phyloP scores from a whole-genome alignment of 164 flowering plant genomes.

The Euptelea pleiosperma region DNA sequence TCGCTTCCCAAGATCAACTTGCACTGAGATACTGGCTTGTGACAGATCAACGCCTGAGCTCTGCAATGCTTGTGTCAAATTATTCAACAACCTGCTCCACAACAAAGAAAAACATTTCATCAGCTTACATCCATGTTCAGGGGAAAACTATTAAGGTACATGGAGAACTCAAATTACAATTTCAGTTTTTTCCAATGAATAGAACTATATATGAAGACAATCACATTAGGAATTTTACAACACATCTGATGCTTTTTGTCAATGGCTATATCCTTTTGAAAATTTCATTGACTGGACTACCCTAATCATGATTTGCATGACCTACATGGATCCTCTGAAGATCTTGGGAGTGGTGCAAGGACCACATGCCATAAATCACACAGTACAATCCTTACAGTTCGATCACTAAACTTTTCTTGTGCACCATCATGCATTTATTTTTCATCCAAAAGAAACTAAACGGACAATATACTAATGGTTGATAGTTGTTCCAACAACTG shows the following conservation, averaged over 20 bases:
- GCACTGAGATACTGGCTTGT: slow-evolving; percentile 85
- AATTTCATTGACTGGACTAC: too few relatives aligned
- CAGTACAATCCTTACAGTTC: too few relatives aligned
- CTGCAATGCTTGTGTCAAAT: slow-evolving; percentile 76
- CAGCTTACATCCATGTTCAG: too few relatives aligned
- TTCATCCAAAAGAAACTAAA: background rate
- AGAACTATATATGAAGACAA: background rate
- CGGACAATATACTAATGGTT: background rate
- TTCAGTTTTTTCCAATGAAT: background rate
- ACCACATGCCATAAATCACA: background rate
- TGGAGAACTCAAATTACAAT: too few relatives aligned
- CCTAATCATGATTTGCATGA: too few relatives aligned
- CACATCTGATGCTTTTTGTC: too few relatives aligned
- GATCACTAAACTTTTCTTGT: too few relatives aligned
- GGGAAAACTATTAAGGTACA: too few relatives aligned
- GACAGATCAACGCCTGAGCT: slow-evolving; percentile 86
- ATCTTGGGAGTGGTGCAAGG: background rate
- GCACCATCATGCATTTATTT: background rate
- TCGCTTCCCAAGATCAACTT: slow-evolving; percentile 82
- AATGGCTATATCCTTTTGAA: too few relatives aligned
- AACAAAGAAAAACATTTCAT: slow-evolving; percentile 7
- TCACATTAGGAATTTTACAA: too few relatives aligned
- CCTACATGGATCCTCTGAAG: too few relatives aligned
- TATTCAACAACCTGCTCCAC: slow-evolving; percentile 67
- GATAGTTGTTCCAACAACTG: too few relatives aligned